Percentiles rank a stretch among this genome's conserved stretches.
Evolutionary conservation across 108 stramenopile genomes (phyloP).

Genomic region (Cyclotella distinguenda): DNA sequence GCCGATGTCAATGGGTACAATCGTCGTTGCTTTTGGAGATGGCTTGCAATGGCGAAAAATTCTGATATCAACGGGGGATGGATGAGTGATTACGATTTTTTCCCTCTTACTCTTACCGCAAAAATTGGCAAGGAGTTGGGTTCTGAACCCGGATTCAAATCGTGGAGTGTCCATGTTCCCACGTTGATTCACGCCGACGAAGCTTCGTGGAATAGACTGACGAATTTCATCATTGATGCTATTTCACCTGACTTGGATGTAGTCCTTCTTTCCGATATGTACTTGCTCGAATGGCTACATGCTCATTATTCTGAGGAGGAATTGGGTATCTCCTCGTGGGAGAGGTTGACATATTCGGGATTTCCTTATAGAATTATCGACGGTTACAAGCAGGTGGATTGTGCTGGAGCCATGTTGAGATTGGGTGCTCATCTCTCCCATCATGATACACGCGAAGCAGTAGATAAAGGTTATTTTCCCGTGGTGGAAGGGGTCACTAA

Average conservation of each 20-base stretch:
- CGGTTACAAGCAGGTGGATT: neutral
- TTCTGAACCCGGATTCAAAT: neutral
- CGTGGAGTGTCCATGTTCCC: constrained; percentile 10
- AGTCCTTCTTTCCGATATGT: constrained; percentile 14
- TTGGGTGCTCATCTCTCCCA: constrained; percentile 15
- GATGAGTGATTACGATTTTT: constrained; percentile 27
- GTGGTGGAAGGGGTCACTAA: neutral
- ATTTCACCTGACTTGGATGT: constrained; percentile 5
- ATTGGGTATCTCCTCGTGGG: constrained; percentile 8
- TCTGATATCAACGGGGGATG: constrained; percentile 11
- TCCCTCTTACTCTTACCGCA: constrained; percentile 20
- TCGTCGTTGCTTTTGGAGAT: constrained; percentile 26
- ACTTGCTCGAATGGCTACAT: constrained; percentile 6
- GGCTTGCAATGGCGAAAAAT: constrained; percentile 15
- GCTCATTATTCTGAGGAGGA: constrained; percentile 11
- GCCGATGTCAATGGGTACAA: constrained; percentile 12
- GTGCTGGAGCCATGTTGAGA: neutral
- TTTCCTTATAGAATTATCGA: constrained; percentile 1
- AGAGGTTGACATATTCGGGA: constrained; percentile 1
- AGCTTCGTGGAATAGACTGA: constrained; percentile 4
- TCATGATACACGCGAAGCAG: constrained; percentile 8
- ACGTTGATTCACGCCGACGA: constrained; percentile 8
- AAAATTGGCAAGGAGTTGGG: constrained; percentile 7
- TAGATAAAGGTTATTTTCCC: constrained; percentile 6
- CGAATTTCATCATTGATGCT: constrained; percentile 13